Conservation (phyloP, 2,329 filamentous ascomycete genomes). For the Uncinocarpus reesii region DNA sequence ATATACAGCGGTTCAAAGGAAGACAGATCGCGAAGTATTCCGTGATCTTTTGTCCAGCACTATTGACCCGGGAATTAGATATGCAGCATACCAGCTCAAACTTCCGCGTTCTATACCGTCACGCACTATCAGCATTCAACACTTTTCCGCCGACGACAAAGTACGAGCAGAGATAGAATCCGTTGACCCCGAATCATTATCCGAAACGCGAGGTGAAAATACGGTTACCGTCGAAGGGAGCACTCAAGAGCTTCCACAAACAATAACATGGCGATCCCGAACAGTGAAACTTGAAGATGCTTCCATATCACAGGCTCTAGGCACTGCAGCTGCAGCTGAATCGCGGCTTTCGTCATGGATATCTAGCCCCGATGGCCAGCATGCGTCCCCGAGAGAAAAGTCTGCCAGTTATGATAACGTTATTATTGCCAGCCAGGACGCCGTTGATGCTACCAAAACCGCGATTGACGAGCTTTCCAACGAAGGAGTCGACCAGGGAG, state of each 20-base stretch:
- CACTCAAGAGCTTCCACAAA: conserved; percentile 51
- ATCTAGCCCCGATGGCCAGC: conserved; percentile 32
- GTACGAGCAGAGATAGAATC: conserved; percentile 59
- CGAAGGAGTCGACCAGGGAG: conserved; percentile 74
- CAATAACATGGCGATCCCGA: conserved; percentile 74
- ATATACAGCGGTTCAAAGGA: conserved; percentile 62
- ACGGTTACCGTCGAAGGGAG: conserved; percentile 38
- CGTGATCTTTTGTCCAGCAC: conserved; percentile 77
- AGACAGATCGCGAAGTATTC: conserved; percentile 62
- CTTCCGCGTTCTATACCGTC: conserved; percentile 77
- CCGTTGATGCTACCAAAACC: conserved; percentile 82
- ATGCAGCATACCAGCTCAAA: conserved; percentile 85
- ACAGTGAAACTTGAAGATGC: conserved; percentile 87
- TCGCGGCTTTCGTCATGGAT: conserved; percentile 42
- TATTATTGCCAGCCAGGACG: conserved; percentile 82
- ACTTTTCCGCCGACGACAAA: conserved; percentile 55
- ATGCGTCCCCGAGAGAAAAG: conserved; percentile 47
- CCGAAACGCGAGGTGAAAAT: conserved; percentile 45
- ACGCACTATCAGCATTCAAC: conserved; percentile 63
- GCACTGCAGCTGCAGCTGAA: conserved; percentile 52
- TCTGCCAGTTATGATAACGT: conserved; percentile 86
- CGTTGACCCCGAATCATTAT: conserved; percentile 58
- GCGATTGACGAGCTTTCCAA: conserved; percentile 81
- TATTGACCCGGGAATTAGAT: conserved; percentile 86
- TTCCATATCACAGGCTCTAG: conserved; percentile 75